Base-by-base conservation (phyloP, 2,329 filamentous ascomycete genomes). In the Corinectria fuckeliana region DNA sequence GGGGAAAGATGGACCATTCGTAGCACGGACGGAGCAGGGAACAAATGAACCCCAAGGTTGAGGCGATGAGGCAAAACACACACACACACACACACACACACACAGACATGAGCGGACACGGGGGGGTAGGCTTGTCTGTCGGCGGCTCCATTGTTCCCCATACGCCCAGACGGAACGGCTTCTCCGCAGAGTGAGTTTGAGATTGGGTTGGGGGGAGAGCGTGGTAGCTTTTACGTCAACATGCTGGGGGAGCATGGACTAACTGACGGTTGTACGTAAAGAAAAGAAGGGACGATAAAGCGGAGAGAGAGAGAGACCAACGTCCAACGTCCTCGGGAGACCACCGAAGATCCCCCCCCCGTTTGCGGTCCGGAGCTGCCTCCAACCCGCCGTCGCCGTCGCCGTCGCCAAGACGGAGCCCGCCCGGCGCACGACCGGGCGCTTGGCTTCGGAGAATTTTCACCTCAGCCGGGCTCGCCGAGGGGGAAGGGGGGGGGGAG, bases 151-250 rank as follows among this genome's bases (percentile, higher is more conserved):
- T 23, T 7, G 20, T 52, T 26, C 38, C 48, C 23, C 13, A 13
- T 47, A 21, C 28, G 30, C 30, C 3, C 21, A 5, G 21, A 34
- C 28, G 10, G 38, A 16, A 18, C 16, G 28, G 21, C 18, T 28
- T 53, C 56, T 52, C 56, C 56, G 56, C 50, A 53, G 42, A 30
- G 26, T 39, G 30, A 14, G 56, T 50, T 52, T 44, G 38, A 58
- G 56, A 58, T 58, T 58, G 56, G 52, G 56, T 58, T 58, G 56
- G 38, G 44, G 44, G 56, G 38, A 36, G 44, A 54, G 44, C 36
- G 49, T 48, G 41, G 55, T 58, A 58, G 47, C 18, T 58, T 58
- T 58, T 58, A 58, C 56, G 56, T 58, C 56, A 58, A 58, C 56
- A 53, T 58, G 56, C 56, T 48, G 49, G 51, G n/a, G n/a, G n/a